Percentiles rank a stretch among this genome's conserved stretches.
Conservation (phyloP, 139 green algal genomes). For the Zygnema cylindricum region DNA sequence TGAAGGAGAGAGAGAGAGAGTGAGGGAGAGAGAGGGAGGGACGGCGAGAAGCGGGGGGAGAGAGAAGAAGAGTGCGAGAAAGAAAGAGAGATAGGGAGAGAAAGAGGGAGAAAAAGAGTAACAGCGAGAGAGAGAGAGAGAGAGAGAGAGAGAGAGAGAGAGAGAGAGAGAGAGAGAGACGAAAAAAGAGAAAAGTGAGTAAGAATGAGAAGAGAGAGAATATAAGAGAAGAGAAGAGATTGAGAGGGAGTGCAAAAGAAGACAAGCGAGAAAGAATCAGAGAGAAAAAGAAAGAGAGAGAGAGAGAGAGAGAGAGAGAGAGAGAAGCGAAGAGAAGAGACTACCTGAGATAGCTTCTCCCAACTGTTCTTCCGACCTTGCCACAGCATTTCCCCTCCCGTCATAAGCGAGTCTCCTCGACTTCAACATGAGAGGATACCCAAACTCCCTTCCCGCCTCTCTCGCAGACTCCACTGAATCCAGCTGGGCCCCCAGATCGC, state of each 20-base stretch:
- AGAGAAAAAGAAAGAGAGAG: neutral
- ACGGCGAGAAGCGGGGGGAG: constrained; percentile 24
- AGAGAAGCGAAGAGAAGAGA: neutral
- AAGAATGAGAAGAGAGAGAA: neutral
- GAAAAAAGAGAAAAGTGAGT: neutral
- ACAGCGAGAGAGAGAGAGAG: constrained; percentile 9
- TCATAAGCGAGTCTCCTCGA: constrained; percentile 87
- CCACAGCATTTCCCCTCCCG: constrained; percentile 89
- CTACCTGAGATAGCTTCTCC: constrained; percentile 68
- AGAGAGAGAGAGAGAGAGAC: neutral
- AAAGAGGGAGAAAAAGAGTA: constrained; percentile 26
- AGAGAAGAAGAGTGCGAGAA: neutral
- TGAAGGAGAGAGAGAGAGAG: no score
- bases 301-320: neutral
- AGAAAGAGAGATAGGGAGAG: neutral
- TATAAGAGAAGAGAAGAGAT: neutral
- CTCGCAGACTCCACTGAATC: constrained; percentile 15
- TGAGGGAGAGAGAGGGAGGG: no score
- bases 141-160: neutral
- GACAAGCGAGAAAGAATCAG: no score
- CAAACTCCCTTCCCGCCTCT: constrained; percentile 71
- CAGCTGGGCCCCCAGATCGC: constrained; percentile 33
- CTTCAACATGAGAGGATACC: constrained; percentile 97
- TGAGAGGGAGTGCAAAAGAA: neutral
- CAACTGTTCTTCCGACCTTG: constrained; percentile 68